Conservation (phyloP, 2,329 filamentous ascomycete genomes). For the Arthrobotrys sinensis region DNA sequence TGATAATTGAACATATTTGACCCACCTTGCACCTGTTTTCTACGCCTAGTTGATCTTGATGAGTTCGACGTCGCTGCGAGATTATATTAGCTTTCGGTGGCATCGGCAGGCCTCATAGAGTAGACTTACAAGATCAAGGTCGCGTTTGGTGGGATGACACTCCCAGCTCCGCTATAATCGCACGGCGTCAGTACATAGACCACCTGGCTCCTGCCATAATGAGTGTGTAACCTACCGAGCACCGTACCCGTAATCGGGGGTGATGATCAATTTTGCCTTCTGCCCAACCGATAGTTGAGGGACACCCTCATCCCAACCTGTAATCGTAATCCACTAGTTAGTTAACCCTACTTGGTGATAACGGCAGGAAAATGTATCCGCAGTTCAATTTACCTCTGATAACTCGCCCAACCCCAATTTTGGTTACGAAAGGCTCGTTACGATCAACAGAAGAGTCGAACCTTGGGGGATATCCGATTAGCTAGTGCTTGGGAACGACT, state of each 20-base stretch:
- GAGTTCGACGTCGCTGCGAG: conserved; percentile 62
- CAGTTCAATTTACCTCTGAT: conserved; percentile 76
- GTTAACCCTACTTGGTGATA: background rate
- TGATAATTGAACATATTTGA: background rate
- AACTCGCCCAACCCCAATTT: conserved; percentile 86
- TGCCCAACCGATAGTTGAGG: conserved; percentile 85
- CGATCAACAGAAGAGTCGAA: conserved; percentile 90
- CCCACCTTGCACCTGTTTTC: no score
- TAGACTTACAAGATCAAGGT: conserved; percentile 84
- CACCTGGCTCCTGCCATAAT: no score
- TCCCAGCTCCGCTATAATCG: conserved; percentile 79
- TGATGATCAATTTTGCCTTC: conserved; percentile 87
- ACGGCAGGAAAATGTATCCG: background rate
- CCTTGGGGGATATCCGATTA: conserved; percentile 16
- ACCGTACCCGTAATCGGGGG: conserved; percentile 68
- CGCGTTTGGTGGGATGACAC: conserved; percentile 81
- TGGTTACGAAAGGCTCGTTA: conserved; percentile 78
- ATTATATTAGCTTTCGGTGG: background rate
- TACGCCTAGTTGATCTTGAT: conserved; percentile 44
- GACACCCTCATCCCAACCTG: conserved; percentile 84
- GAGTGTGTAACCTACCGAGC: conserved; percentile 26
- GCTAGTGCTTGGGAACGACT: background rate
- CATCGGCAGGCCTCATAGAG: background rate
- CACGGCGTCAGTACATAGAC: background rate
- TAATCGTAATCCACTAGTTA: background rate